Evolutionary conservation across 768 basidiomycete species (phyloP).

Genomic region (Lepiota brunneoincarnata): DNA sequence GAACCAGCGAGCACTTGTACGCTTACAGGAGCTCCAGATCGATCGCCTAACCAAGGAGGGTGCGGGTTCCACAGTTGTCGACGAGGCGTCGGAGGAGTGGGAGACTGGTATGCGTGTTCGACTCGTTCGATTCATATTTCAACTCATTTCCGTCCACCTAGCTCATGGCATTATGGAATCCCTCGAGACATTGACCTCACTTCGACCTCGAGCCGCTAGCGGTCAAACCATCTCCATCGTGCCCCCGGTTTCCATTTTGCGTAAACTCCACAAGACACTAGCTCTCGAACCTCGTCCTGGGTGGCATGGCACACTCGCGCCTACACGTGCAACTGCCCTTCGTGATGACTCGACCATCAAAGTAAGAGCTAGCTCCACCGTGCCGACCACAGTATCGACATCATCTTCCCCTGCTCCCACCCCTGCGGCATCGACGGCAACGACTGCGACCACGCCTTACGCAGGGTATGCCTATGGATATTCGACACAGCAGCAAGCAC

Average conservation of each 20-base stretch:
- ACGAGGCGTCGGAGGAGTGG: constrained; percentile 80
- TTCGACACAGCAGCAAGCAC: constrained; percentile 21
- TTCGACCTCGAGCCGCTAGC: constrained; percentile 58
- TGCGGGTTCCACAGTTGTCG: constrained; percentile 41
- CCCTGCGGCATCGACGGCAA: constrained; percentile 22
- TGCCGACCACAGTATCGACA: constrained; percentile 29
- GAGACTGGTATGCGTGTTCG: constrained; percentile 58
- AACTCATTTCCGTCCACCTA: constrained; percentile 14
- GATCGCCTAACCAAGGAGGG: constrained; percentile 47
- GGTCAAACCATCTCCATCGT: constrained; percentile 45
- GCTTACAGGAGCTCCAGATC: constrained; percentile 66
- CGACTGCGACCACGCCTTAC: constrained; percentile 27
- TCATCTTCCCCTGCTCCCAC: constrained; percentile 20
- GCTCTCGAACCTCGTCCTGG: constrained; percentile 57
- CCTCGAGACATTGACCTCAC: constrained; percentile 60
- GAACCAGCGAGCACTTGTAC: constrained; percentile 60
- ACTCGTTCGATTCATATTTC: constrained; percentile 11
- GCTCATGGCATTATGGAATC: constrained; percentile 75
- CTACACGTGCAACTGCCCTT: constrained; percentile 54
- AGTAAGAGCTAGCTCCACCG: constrained; percentile 37
- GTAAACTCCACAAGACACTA: constrained; percentile 67
- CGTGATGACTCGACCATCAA: constrained; percentile 76
- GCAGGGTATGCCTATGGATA: constrained; percentile 35
- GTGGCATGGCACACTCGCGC: constrained; percentile 74
- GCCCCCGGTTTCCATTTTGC: constrained; percentile 65